Percentiles rank a stretch among this genome's conserved stretches.
phyloP scores from a whole-genome alignment of 108 stramenopile genomes.

The Nannochloropsis salina region DNA sequence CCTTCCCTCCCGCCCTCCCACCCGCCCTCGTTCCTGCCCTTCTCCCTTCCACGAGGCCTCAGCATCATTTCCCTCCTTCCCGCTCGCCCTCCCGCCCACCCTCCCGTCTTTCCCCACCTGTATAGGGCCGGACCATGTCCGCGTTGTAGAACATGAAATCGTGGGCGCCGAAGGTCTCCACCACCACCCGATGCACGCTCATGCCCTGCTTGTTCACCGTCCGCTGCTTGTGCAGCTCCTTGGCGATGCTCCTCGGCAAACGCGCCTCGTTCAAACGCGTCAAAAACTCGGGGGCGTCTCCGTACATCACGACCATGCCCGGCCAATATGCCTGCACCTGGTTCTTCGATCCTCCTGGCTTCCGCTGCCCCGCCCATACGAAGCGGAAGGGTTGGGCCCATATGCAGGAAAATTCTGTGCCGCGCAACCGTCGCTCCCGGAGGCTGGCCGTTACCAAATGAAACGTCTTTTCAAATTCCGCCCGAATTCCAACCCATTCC shows the following conservation, averaged over 20 bases:
- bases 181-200: conserved; percentile 31
- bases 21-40: too few relatives aligned
- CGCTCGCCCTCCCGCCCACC: neutral
- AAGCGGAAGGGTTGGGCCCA: conserved; percentile 38
- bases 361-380: conserved; percentile 45
- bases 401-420: conserved; percentile 33
- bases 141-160: conserved; percentile 34
- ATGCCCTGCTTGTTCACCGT: conserved; percentile 28
- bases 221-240: conserved; percentile 42
- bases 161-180: conserved; percentile 42
- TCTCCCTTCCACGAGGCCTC: too few relatives aligned
- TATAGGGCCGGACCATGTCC: conserved; percentile 29
- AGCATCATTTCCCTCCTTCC: too few relatives aligned
- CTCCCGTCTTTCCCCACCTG: neutral
- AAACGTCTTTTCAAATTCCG: neutral
- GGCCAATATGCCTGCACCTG: conserved; percentile 34
- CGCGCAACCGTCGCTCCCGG: conserved; percentile 15
- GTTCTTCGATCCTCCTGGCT: neutral
- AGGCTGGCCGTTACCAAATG: neutral
- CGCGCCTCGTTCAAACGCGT: conserved; percentile 33
- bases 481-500: neutral
- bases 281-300: conserved; percentile 31
- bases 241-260: conserved; percentile 29
- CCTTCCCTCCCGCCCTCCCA: too few relatives aligned
- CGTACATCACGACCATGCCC: conserved; percentile 41